Conservation (phyloP, 2,329 filamentous ascomycete genomes). For the Nigrospora oryzae region DNA sequence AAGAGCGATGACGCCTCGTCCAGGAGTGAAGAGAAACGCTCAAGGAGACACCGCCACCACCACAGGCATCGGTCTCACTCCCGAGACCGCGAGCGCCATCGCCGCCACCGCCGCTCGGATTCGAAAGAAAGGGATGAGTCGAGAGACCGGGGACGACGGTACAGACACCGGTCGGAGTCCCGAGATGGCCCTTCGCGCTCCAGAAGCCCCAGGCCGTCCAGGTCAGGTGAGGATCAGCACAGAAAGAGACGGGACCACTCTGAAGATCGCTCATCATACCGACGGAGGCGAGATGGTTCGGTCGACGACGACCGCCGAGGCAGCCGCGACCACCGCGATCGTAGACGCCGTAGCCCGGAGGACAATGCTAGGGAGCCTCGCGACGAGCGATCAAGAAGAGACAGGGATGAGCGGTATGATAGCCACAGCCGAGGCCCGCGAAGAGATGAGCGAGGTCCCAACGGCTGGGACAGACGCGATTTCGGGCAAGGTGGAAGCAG, state of each 20-base stretch:
- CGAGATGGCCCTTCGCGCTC: constrained; percentile 25
- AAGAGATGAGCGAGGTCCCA: neutral
- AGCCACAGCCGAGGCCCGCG: neutral
- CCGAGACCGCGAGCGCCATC: constrained; percentile 30
- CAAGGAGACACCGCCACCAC: constrained; percentile 27
- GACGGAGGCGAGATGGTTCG: constrained; percentile 16
- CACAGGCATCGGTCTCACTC: constrained; percentile 27
- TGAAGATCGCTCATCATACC: neutral
- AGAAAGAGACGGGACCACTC: constrained; percentile 12
- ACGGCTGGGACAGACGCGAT: constrained; percentile 1
- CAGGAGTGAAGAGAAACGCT: constrained; percentile 34
- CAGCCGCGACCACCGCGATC: no score
- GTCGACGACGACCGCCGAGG: constrained; percentile 13
- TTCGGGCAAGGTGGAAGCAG: neutral
- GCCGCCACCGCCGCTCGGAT: constrained; percentile 23
- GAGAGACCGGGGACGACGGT: constrained; percentile 27
- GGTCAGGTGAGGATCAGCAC: constrained; percentile 26
- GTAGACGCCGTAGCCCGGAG: constrained; percentile 13
- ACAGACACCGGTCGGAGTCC: constrained; percentile 35
- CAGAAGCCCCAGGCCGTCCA: constrained; percentile 24
- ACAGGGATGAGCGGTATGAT: constrained; percentile 3
- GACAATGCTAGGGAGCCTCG: constrained; percentile 8
- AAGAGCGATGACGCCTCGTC: constrained; percentile 36
- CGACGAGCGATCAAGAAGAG: constrained; percentile 7
- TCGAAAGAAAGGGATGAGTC: constrained; percentile 29